Evolutionary conservation across 2,329 filamentous ascomycete genomes (phyloP).

Genomic region (Escovopsis sp.): DNA sequence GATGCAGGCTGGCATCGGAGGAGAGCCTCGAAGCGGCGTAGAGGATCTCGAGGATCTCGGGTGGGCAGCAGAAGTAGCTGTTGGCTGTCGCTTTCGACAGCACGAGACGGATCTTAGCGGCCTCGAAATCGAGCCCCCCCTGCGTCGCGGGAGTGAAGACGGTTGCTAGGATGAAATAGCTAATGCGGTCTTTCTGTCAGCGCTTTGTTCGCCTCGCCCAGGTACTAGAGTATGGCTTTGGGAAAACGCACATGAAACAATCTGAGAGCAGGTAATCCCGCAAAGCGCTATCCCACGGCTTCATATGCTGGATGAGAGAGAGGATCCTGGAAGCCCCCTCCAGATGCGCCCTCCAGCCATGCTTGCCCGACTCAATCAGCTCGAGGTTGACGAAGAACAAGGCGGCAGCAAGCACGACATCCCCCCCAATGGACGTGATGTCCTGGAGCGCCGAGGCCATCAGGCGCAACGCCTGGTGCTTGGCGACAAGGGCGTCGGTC

Average conservation of each 20-base stretch:
- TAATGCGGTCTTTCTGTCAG: conserved; percentile 6
- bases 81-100: conserved; percentile 26
- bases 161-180: conserved; percentile 32
- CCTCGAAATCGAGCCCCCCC: conserved; percentile 20
- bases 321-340: conserved; percentile 31
- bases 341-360: conserved; percentile 32
- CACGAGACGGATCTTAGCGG: conserved; percentile 22
- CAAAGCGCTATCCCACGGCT: conserved; percentile 20
- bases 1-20: conserved; percentile 9
- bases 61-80: conserved; percentile 33
- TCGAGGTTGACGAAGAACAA: conserved; percentile 37
- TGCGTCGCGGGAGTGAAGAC: conserved; percentile 24
- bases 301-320: conserved; percentile 21
- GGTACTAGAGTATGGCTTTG: too few relatives aligned
- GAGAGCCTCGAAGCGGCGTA: conserved; percentile 28
- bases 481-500: conserved; percentile 30
- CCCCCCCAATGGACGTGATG: conserved; percentile 21
- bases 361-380: conserved; percentile 33
- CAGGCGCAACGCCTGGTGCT: conserved; percentile 28
- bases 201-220: too few relatives aligned
- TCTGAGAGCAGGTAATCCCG: conserved; percentile 33
- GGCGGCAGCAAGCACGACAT: conserved; percentile 30
- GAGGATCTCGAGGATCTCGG: conserved; percentile 28
- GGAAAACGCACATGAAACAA: conserved; percentile 27
- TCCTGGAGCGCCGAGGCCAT: conserved; percentile 26